These are phyloP conservation scores for Phialophora tarda DNA, from an alignment of 2,329 filamentous ascomycete genomes.

Conservation along the genomic window DNA sequence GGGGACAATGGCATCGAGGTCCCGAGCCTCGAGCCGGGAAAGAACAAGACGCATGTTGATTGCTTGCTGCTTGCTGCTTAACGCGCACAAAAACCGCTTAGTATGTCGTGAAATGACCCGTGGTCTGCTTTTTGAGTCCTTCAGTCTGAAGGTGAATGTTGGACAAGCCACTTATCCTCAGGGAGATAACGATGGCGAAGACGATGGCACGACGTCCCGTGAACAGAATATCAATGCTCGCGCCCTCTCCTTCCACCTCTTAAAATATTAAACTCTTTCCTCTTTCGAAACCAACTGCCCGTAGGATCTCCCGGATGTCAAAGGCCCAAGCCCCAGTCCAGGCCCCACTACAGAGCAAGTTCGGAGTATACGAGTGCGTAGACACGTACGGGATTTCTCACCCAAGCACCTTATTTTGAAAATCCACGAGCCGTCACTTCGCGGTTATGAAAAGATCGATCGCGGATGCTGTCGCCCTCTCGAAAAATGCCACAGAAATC, in stretches of 20 bases:
- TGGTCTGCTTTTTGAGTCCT: background rate
- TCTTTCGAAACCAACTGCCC: too few relatives aligned
- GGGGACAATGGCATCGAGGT: slow-evolving; percentile 29
- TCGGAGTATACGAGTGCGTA: too few relatives aligned
- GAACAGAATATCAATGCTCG: background rate
- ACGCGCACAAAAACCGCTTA: background rate
- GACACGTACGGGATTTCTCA: too few relatives aligned
- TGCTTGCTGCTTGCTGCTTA: background rate
- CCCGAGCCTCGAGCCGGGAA: slow-evolving; percentile 25
- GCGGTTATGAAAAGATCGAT: too few relatives aligned
- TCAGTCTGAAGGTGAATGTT: background rate
- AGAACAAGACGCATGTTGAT: slow-evolving; percentile 29
- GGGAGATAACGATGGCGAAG: background rate
- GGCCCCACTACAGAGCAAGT: background rate
- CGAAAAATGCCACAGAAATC: background rate
- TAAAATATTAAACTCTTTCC: background rate
- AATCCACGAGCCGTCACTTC: too few relatives aligned
- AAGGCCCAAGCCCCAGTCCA: too few relatives aligned
- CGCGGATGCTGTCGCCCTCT: too few relatives aligned
- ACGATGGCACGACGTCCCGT: background rate
- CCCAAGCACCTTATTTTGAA: too few relatives aligned
- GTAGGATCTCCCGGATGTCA: background rate
- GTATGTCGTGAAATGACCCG: background rate
- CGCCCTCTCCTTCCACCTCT: background rate
- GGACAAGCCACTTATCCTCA: background rate